phyloP scores from a whole-genome alignment of 2,329 filamentous ascomycete genomes.

The Trichoderma sp. region DNA sequence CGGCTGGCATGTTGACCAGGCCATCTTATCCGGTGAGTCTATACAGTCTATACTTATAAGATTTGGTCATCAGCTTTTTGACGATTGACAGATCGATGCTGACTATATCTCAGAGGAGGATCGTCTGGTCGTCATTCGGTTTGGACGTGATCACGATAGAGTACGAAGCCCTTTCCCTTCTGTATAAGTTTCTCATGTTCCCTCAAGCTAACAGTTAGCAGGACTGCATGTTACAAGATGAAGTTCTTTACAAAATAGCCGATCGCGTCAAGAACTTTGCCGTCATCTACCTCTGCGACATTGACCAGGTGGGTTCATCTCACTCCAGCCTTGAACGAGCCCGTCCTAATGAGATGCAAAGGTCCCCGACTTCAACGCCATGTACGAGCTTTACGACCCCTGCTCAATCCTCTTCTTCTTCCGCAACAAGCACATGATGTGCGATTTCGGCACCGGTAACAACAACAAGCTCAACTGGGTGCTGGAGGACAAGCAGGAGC shows the following conservation, averaged over 20 bases:
- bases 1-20: slow-evolving; percentile 98
- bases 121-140: slow-evolving; percentile 88
- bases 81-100: neutral
- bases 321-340: neutral
- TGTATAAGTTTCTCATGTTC: neutral
- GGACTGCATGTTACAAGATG: slow-evolving; percentile 77
- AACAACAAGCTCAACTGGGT: slow-evolving; percentile 99
- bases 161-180: slow-evolving; percentile 31
- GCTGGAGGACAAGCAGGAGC: slow-evolving; percentile 91
- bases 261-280: slow-evolving; percentile 93
- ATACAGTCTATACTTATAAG: neutral
- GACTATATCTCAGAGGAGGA: slow-evolving; percentile 70
- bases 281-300: slow-evolving; percentile 90
- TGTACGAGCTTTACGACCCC: slow-evolving; percentile 91
- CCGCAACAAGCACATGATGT: slow-evolving; percentile 99
- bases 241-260: slow-evolving; percentile 91
- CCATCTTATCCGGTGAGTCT: slow-evolving; percentile 58
- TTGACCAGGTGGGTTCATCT: slow-evolving; percentile 53
- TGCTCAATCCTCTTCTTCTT: slow-evolving; percentile 97
- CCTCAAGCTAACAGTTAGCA: slow-evolving; percentile 61
- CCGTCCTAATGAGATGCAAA: neutral
- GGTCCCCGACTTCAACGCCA: slow-evolving; percentile 61
- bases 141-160: slow-evolving; percentile 82
- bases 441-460: slow-evolving; percentile 95
- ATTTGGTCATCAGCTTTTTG: neutral